Conservation (phyloP, 1,284 basidiomycete genomes). For the Neonothopanus nambi region DNA sequence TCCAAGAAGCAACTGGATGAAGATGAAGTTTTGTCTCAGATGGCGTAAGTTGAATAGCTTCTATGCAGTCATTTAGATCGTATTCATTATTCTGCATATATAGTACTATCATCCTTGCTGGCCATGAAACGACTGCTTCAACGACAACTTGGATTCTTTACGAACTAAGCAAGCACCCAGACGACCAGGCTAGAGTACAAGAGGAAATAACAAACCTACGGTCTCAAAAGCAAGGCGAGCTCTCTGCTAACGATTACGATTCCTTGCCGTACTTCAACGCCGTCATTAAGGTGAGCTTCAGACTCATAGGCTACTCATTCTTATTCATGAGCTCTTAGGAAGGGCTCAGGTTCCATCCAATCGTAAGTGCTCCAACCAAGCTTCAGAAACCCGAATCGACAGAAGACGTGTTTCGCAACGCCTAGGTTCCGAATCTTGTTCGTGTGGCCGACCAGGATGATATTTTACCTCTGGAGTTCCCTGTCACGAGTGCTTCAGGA, state of each 20-base stretch:
- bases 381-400: background rate
- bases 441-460: constrained; percentile 20
- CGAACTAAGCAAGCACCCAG: constrained; percentile 25
- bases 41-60: constrained; percentile 19
- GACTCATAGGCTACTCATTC: background rate
- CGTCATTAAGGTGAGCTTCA: constrained; percentile 21
- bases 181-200: constrained; percentile 24
- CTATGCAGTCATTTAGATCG: background rate
- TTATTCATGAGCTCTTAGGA: constrained; percentile 14
- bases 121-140: constrained; percentile 21
- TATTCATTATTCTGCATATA: background rate
- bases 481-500: constrained; percentile 15
- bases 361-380: constrained; percentile 5
- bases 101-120: constrained; percentile 23
- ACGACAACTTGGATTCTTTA: constrained; percentile 24
- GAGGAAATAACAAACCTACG: constrained; percentile 26
- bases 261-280: constrained; percentile 25
- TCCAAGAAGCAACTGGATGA: constrained; percentile 20
- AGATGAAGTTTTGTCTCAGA: constrained; percentile 29
- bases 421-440: constrained; percentile 10
- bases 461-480: constrained; percentile 20
- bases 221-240: constrained; percentile 15
- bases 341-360: constrained; percentile 21
- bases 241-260: constrained; percentile 30
- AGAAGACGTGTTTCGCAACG: background rate